These are phyloP conservation scores for Coemansia sp. DNA, from an alignment of 192 early-diverging fungal genomes.

Conservation along the genomic window DNA sequence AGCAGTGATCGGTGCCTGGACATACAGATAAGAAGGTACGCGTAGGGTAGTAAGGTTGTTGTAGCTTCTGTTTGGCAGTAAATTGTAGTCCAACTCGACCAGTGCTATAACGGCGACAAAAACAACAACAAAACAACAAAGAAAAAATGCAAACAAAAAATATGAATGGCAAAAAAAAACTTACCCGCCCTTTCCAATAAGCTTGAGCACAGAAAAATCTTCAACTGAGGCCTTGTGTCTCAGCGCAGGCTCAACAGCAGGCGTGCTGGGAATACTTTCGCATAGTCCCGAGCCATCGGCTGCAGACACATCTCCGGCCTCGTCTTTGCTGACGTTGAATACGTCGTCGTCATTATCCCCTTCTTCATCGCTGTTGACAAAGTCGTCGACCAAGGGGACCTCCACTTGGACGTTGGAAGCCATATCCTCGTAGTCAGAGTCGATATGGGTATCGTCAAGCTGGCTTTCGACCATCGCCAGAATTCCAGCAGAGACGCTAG, in stretches of 20 bases:
- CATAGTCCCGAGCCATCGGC: background rate
- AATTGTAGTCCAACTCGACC: conserved; percentile 20
- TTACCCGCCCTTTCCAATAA: conserved; percentile 70
- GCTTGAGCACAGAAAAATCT: conserved; percentile 61
- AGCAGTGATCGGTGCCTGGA: background rate
- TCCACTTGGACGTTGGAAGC: conserved; percentile 39
- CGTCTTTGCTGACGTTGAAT: background rate
- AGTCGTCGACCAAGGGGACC: conserved; percentile 51
- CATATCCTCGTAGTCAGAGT: conserved; percentile 54
- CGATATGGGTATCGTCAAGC: conserved; percentile 42
- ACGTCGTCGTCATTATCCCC: background rate
- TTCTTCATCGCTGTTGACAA: conserved; percentile 24
- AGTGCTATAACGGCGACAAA: background rate
- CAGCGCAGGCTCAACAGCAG: background rate
- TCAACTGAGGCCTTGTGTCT: conserved; percentile 35
- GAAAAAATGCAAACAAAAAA: background rate
- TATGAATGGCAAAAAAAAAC: background rate
- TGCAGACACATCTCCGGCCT: background rate
- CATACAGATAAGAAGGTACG: background rate
- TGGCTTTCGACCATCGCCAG: conserved; percentile 47
- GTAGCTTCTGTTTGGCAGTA: conserved; percentile 10
- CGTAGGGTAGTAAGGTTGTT: background rate
- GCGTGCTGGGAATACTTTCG: background rate
- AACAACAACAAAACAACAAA: background rate
- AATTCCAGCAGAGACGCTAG: conserved; percentile 40